A percentile compares a stretch with the other conserved stretches of the same genome.
Conservation (phyloP, 306 rosid species). For the Alnus rubra region DNA sequence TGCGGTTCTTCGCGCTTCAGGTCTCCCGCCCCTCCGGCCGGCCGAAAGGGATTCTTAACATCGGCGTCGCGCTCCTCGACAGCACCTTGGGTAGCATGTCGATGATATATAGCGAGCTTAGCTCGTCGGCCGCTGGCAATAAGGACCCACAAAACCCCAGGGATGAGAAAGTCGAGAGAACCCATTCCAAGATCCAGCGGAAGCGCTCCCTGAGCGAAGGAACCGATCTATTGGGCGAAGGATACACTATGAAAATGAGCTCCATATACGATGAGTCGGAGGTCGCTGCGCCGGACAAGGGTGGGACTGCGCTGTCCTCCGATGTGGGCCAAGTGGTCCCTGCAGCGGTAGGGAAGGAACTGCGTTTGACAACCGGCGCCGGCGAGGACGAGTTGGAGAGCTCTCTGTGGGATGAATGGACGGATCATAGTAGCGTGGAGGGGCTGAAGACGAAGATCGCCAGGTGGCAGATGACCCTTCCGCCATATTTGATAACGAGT, state of each 20-base stretch:
- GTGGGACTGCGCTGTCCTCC: slow-evolving; percentile 34
- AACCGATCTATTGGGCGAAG: slow-evolving; percentile 25
- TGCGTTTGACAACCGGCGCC: slow-evolving; percentile 27
- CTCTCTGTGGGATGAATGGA: slow-evolving; percentile 55
- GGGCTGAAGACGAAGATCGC: slow-evolving; percentile 69
- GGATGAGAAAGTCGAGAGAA: background rate
- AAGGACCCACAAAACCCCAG: background rate
- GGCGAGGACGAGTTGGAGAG: slow-evolving; percentile 19
- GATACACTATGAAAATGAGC: slow-evolving; percentile 12
- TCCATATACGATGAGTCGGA: background rate
- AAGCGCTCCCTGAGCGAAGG: slow-evolving; percentile 45
- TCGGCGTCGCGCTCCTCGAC: slow-evolving; percentile 53
- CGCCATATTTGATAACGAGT: slow-evolving; percentile 39
- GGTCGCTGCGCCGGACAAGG: background rate
- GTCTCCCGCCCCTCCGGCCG: slow-evolving; percentile 79
- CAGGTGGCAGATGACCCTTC: slow-evolving; percentile 66
- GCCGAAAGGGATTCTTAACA: slow-evolving; percentile 65
- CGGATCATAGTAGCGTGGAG: slow-evolving; percentile 48
- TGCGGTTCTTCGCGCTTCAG: slow-evolving; percentile 56
- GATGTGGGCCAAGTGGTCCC: slow-evolving; percentile 73
- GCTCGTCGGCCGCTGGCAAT: slow-evolving; percentile 46
- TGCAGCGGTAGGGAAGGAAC: slow-evolving; percentile 61
- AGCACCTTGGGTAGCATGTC: slow-evolving; percentile 70
- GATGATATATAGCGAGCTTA: slow-evolving; percentile 53
- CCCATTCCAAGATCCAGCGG: slow-evolving; percentile 18